Percentiles rank a stretch among this genome's conserved stretches.
Evolutionary conservation across 2,329 filamentous ascomycete species (phyloP).

Genomic region (Orbilia oligospora): DNA sequence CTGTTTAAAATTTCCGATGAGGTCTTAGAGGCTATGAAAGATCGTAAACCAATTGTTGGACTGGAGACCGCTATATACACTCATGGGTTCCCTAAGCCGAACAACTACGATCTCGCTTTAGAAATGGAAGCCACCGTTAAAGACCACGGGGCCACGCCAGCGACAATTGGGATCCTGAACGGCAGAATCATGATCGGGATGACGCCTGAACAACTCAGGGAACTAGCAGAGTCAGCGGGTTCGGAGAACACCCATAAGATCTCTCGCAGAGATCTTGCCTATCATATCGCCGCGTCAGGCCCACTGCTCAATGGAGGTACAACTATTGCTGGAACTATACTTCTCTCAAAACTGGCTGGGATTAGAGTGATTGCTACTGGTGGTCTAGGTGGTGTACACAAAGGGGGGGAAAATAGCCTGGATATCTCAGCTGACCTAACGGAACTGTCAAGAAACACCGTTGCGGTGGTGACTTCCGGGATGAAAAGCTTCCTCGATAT

Average conservation of each 20-base stretch:
- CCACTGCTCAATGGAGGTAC: conserved; percentile 83
- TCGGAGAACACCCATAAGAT: conserved; percentile 81
- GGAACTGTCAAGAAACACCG: conserved; percentile 88
- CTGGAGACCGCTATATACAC: conserved; percentile 98
- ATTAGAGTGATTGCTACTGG: conserved; percentile 96
- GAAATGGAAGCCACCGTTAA: conserved; percentile 86
- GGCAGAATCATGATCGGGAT: conserved; percentile 87
- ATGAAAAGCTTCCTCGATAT: conserved; percentile 98
- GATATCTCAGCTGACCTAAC: conserved; percentile 96
- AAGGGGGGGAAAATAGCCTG: conserved; percentile 86
- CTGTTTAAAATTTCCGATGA: conserved; percentile 78
- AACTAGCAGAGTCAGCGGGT: conserved; percentile 77
- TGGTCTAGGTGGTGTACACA: conserved; percentile 92
- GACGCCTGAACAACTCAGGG: conserved; percentile 78
- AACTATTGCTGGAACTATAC: conserved; percentile 92
- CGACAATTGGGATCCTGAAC: conserved; percentile 89
- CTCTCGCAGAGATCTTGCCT: conserved; percentile 87
- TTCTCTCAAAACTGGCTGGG: conserved; percentile 86
- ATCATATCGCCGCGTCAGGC: conserved; percentile 82
- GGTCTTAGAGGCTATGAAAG: conserved; percentile 80
- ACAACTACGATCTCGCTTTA: conserved; percentile 81
- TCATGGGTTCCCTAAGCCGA: conserved; percentile 83
- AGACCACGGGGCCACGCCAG: conserved; percentile 84
- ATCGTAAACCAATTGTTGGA: conserved; percentile 86
- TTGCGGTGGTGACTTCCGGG: conserved; percentile 89